Evolutionary conservation across 768 basidiomycete species (phyloP).

Genomic region (Roridomyces roridus): DNA sequence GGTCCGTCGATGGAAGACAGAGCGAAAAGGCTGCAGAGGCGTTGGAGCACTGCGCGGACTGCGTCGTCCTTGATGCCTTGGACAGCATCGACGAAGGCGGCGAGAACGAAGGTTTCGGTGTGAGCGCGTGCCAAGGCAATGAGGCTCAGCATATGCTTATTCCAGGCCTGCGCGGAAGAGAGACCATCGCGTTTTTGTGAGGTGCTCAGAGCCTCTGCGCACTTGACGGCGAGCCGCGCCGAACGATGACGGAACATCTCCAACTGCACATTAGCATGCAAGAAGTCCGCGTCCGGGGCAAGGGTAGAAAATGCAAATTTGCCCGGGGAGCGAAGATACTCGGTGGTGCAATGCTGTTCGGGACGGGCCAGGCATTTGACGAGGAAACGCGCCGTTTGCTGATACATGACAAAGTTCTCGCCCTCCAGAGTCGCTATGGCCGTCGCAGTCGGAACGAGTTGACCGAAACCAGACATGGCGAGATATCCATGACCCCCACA

Average conservation of each 20-base stretch:
- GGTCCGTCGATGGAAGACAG: conserved; percentile 31
- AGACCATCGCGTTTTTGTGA: conserved; percentile 13
- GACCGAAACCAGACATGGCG: conserved; percentile 29
- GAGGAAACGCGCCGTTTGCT: conserved; percentile 34
- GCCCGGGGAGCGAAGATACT: conserved; percentile 9
- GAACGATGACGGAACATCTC: conserved; percentile 31
- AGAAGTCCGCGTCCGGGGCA: conserved; percentile 16
- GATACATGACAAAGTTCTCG: conserved; percentile 36
- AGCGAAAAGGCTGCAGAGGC: conserved; percentile 31
- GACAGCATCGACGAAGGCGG: conserved; percentile 25
- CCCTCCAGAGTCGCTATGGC: conserved; percentile 31
- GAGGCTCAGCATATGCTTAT: conserved; percentile 31
- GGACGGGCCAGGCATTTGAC: conserved; percentile 23
- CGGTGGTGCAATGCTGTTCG: background rate
- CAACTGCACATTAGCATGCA: conserved; percentile 22
- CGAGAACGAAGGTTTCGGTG: conserved; percentile 27
- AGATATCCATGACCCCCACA: conserved; percentile 34
- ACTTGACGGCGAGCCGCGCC: conserved; percentile 24
- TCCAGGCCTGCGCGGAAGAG: conserved; percentile 29
- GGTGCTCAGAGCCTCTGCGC: conserved; percentile 14
- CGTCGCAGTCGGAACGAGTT: conserved; percentile 23
- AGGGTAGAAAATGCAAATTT: background rate
- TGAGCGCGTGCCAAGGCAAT: conserved; percentile 33
- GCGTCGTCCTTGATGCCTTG: background rate
- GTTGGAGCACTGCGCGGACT: too few species aligned